These are phyloP conservation scores for Hypoxylon fragiforme DNA, from an alignment of 495 filamentous ascomycete species.

Conservation along the genomic window DNA sequence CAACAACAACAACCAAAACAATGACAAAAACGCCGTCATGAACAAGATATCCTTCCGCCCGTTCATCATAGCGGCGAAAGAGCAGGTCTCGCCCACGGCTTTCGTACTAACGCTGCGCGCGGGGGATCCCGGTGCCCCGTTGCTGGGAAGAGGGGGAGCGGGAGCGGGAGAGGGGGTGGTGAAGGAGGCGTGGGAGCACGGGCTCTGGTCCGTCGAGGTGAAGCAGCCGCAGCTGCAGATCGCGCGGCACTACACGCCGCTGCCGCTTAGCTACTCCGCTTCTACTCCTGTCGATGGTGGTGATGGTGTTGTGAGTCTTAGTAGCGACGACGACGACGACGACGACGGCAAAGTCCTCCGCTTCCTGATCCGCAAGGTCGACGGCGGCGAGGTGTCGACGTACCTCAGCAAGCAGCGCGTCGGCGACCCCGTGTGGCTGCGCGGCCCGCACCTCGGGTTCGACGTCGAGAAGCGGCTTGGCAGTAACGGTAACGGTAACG, in stretches of 20 bases:
- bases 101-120: slow-evolving; percentile 71
- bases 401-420: slow-evolving; percentile 67
- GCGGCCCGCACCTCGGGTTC: slow-evolving; percentile 77
- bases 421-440: slow-evolving; percentile 67
- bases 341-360: slow-evolving; percentile 33
- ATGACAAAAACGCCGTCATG: slow-evolving; percentile 34
- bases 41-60: slow-evolving; percentile 60
- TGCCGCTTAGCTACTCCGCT: slow-evolving; percentile 57
- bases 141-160: too few species aligned
- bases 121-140: slow-evolving; percentile 13
- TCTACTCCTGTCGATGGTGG: background rate
- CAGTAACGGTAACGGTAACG: background rate
- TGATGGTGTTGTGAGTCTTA: too few species aligned
- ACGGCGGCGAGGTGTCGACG: slow-evolving; percentile 57
- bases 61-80: slow-evolving; percentile 64
- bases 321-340: background rate
- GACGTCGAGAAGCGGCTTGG: slow-evolving; percentile 54
- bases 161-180: slow-evolving; percentile 12
- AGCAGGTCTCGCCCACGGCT: slow-evolving; percentile 72
- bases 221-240: slow-evolving; percentile 94
- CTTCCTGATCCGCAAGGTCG: slow-evolving; percentile 54
- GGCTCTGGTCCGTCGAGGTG: slow-evolving; percentile 84
- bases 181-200: slow-evolving; percentile 45
- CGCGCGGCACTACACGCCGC: slow-evolving; percentile 82
- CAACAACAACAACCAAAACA: background rate